Percentiles rank a stretch among this genome's conserved stretches.
Conservation (phyloP, 352 stramenopile genomes). For the Phytopythium montanum region DNA sequence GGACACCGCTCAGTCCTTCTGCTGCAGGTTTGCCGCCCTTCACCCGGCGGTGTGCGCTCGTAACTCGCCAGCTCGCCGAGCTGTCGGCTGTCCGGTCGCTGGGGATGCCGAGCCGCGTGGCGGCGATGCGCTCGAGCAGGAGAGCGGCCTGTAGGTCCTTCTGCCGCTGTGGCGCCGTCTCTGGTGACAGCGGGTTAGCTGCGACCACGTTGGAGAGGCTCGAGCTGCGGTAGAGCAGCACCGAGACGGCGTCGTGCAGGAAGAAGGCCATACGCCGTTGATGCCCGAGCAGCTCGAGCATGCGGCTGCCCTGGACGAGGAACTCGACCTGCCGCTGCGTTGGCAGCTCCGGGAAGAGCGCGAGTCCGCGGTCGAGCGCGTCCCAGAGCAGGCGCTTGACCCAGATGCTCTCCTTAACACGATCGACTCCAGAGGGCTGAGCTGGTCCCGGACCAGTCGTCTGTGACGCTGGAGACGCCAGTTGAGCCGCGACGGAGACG, state of each 20-base stretch:
- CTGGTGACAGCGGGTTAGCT: background rate
- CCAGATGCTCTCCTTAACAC: conserved; percentile 56
- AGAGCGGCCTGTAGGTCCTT: conserved; percentile 60
- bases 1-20: background rate
- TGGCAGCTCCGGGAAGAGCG: conserved; percentile 45
- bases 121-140: conserved; percentile 47
- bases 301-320: conserved; percentile 52
- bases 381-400: conserved; percentile 71
- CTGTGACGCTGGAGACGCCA: conserved; percentile 9
- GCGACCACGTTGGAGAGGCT: conserved; percentile 8
- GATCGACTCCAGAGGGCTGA: conserved; percentile 22
- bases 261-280: conserved; percentile 61
- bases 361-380: conserved; percentile 49
- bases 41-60: conserved; percentile 26
- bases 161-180: conserved; percentile 18
- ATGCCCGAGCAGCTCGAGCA: conserved; percentile 65
- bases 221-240: conserved; percentile 36
- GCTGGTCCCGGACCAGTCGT: background rate
- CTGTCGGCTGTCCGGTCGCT: background rate
- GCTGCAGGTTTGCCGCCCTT: conserved; percentile 14
- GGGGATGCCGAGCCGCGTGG: conserved; percentile 45
- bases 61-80: conserved; percentile 37
- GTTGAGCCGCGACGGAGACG: conserved; percentile 29
- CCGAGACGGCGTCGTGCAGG: conserved; percentile 60
- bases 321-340: conserved; percentile 60